Conservation (phyloP, 2,329 filamentous ascomycete genomes). For the Neofusicoccum laricinum region DNA sequence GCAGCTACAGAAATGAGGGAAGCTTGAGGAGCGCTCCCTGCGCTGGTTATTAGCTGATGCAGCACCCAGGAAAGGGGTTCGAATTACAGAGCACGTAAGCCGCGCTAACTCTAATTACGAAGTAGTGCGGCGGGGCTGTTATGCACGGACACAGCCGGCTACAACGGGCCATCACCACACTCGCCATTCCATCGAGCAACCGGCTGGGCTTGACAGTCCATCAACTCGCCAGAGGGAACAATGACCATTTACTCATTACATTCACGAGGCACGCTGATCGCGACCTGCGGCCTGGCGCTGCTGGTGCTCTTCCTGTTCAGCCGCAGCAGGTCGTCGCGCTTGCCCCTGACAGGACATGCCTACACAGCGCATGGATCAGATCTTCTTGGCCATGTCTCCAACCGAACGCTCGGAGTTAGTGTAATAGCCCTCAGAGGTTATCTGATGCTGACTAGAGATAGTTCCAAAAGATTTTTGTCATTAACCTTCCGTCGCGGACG, state of each 20-base stretch:
- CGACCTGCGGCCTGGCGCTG: background rate
- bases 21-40: too few species aligned
- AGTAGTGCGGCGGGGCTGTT: too few species aligned
- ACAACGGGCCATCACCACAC: background rate
- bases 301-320: background rate
- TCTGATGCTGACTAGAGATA: slow-evolving; percentile 21
- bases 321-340: background rate
- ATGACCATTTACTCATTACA: background rate
- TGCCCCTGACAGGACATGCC: background rate
- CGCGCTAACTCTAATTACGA: too few species aligned
- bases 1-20: too few species aligned
- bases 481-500: slow-evolving; percentile 50
- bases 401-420: slow-evolving; percentile 15
- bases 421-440: too few species aligned
- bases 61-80: too few species aligned
- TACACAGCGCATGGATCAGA: background rate
- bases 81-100: too few species aligned
- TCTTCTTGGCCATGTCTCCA: background rate
- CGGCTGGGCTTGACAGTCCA: background rate
- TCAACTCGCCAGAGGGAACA: background rate
- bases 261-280: background rate
- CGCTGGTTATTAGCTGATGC: too few species aligned
- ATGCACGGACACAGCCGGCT: too few species aligned
- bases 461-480: slow-evolving; percentile 54
- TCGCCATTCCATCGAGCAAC: background rate